phyloP scores from a whole-genome alignment of 768 basidiomycete species.

The Thelephora aurantiotincta region DNA sequence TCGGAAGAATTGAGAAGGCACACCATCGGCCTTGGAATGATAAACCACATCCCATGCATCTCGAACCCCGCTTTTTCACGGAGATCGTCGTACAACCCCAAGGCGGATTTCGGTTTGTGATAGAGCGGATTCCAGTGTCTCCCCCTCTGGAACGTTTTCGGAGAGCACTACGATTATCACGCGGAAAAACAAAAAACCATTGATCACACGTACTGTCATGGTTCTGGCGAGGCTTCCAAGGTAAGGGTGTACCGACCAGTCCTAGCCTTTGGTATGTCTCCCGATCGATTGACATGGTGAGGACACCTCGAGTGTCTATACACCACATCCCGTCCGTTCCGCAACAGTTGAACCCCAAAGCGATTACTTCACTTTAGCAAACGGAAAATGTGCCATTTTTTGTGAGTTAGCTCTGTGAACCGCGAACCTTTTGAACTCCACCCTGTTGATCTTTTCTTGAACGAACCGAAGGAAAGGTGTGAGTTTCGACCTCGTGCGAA shows the following conservation, averaged over 20 bases:
- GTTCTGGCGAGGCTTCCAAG: constrained; percentile 28
- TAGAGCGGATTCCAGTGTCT: constrained; percentile 13
- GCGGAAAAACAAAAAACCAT: constrained; percentile 3
- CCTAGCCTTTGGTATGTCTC: constrained; percentile 48
- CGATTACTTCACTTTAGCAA: background rate
- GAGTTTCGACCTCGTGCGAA: constrained; percentile 15
- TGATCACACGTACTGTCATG: constrained; percentile 28
- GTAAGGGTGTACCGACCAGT: constrained; percentile 37
- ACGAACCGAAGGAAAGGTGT: constrained; percentile 25
- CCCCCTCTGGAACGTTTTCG: constrained; percentile 16
- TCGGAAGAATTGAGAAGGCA: background rate
- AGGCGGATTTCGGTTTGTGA: constrained; percentile 23
- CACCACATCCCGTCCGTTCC: constrained; percentile 49
- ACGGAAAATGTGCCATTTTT: too few relatives aligned
- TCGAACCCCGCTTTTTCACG: constrained; percentile 19
- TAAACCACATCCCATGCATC: constrained; percentile 34
- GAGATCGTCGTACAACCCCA: constrained; percentile 36
- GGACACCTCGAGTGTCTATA: constrained; percentile 44
- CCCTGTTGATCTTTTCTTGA: constrained; percentile 17
- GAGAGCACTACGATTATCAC: constrained; percentile 33
- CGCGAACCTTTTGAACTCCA: constrained; percentile 15
- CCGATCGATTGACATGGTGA: constrained; percentile 43
- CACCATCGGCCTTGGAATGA: constrained; percentile 12
- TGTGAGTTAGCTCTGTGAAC: background rate
- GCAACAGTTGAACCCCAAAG: constrained; percentile 5